Conservation (phyloP, 495 filamentous ascomycete species). For the Xylona heveae region DNA sequence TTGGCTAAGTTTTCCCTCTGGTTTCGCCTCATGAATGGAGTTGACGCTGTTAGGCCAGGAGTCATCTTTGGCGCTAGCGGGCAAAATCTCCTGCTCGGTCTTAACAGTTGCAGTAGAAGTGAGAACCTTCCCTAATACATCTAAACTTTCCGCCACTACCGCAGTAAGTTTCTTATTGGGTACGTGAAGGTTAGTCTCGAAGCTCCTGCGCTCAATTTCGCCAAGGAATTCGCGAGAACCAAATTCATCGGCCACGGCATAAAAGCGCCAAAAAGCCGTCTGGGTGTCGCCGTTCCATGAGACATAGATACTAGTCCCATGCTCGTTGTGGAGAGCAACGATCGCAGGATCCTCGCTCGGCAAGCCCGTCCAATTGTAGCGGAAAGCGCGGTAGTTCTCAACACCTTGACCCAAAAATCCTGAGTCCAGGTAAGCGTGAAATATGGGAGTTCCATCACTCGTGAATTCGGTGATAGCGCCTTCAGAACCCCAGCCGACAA, state of each 20-base stretch:
- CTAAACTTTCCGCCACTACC: no score
- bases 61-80: no score
- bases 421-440: slow-evolving; percentile 8
- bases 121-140: no score
- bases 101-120: no score
- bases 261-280: slow-evolving; percentile 19
- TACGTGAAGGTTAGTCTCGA: no score
- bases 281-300: slow-evolving; percentile 25
- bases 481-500: slow-evolving; percentile 27
- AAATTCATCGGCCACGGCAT: slow-evolving; percentile 15
- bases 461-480: slow-evolving; percentile 26
- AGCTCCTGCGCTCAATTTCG: slow-evolving; percentile 15
- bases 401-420: slow-evolving; percentile 6
- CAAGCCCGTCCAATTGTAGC: slow-evolving; percentile 9
- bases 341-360: slow-evolving; percentile 10
- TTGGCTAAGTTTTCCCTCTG: no score
- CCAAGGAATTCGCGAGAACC: slow-evolving; percentile 18
- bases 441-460: slow-evolving; percentile 8
- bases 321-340: slow-evolving; percentile 13
- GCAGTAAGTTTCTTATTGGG: no score
- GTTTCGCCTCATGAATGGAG: no score
- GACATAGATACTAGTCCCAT: slow-evolving; percentile 17
- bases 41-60: no score
- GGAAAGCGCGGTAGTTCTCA: slow-evolving; percentile 10
- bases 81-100: no score